phyloP scores from a whole-genome alignment of 176 grass and related monocot genomes.

The Phragmites australis region DNA sequence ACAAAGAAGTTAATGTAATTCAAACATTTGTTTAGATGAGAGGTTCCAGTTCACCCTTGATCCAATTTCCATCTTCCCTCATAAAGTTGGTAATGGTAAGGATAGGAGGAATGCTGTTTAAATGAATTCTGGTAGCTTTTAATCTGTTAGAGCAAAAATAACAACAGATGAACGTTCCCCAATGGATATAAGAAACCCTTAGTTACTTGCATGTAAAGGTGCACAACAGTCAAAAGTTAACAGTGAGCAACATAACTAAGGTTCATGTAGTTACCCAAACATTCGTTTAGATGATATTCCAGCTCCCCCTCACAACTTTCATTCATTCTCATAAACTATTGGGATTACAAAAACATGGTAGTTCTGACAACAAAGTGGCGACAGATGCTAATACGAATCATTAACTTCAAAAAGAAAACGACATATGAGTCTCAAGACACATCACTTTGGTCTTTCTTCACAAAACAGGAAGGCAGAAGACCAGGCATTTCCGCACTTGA shows the following conservation, averaged over 20 bases:
- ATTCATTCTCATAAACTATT: neutral
- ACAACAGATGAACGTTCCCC: neutral
- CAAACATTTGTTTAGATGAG: slow-evolving; percentile 28
- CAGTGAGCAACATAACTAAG: neutral
- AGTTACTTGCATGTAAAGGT: slow-evolving; percentile 27
- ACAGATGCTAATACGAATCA: neutral
- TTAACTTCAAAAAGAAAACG: neutral
- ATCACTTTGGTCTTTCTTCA: neutral
- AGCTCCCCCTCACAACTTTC: neutral
- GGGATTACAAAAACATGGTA: neutral
- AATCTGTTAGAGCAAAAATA: slow-evolving; percentile 1
- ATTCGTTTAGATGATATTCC: slow-evolving; percentile 1
- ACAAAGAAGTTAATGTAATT: slow-evolving; percentile 17
- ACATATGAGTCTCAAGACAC: neutral
- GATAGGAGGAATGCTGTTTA: neutral
- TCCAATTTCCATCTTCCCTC: neutral
- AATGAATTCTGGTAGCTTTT: neutral
- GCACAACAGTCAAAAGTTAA: neutral
- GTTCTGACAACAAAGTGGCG: neutral
- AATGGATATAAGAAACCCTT: neutral
- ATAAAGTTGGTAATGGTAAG: neutral
- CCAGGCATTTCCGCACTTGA: neutral
- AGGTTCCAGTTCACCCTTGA: neutral
- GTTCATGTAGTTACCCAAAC: neutral
- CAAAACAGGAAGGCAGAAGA: neutral